These are phyloP conservation scores for Globisporangium parvum DNA, from an alignment of 352 stramenopile species.

Conservation along the genomic window DNA sequence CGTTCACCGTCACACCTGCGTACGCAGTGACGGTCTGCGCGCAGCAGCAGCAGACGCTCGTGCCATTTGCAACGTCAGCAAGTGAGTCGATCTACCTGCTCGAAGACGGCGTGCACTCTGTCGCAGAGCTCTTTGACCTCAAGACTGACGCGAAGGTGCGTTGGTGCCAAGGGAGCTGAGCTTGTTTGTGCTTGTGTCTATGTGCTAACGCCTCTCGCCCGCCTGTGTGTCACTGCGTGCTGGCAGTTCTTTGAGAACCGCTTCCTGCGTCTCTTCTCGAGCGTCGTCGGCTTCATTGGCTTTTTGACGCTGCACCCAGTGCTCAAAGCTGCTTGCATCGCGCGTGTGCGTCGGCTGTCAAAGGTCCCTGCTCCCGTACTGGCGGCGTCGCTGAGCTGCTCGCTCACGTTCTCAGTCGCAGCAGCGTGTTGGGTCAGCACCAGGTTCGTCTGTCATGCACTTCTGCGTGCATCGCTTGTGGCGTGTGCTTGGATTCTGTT, in stretches of 20 bases:
- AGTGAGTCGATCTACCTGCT: slow-evolving; percentile 52
- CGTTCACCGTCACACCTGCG: slow-evolving; percentile 54
- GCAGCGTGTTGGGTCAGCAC: slow-evolving; percentile 43
- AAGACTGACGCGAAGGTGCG: slow-evolving; percentile 40
- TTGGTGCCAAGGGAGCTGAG: not conserved
- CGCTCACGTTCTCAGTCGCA: slow-evolving; percentile 44
- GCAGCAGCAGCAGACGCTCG: slow-evolving; percentile 29
- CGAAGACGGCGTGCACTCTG: slow-evolving; percentile 47
- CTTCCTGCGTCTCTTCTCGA: slow-evolving; percentile 58
- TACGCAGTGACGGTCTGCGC: slow-evolving; percentile 69
- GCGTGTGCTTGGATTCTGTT: not conserved
- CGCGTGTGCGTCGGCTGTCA: slow-evolving; percentile 13
- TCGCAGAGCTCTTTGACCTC: slow-evolving; percentile 39
- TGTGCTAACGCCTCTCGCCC: not conserved
- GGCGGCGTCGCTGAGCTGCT: slow-evolving; percentile 33
- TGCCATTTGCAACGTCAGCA: slow-evolving; percentile 31
- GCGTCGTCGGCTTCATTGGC: slow-evolving; percentile 57
- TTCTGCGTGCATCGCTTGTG: no score
- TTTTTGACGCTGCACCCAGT: slow-evolving; percentile 54
- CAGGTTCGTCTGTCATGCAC: slow-evolving; percentile 21
- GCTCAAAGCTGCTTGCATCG: slow-evolving; percentile 17
- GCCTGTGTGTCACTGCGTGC: not conserved
- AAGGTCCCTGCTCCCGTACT: slow-evolving; percentile 43
- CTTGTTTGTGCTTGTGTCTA: not conserved
- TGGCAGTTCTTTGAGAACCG: slow-evolving; percentile 50